A percentile compares a stretch with the other conserved stretches of the same genome.
Evolutionary conservation across 1,139 yeast species (phyloP).

Genomic region (Protomyces pachydermus): DNA sequence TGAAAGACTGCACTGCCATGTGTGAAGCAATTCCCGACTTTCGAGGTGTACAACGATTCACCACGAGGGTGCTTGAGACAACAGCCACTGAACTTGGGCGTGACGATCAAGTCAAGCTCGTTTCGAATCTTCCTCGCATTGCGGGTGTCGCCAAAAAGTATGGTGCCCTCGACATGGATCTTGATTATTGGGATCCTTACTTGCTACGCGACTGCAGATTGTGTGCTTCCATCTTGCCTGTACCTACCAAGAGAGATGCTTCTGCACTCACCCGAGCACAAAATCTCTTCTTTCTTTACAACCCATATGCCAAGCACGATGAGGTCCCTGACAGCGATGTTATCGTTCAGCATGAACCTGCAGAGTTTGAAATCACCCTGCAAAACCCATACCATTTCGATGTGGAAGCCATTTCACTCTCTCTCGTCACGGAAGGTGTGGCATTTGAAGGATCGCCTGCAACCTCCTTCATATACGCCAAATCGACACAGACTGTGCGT

Average conservation of each 20-base stretch:
- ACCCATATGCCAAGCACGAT: slow-evolving; percentile 41
- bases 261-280: background rate
- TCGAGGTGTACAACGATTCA: slow-evolving; percentile 47
- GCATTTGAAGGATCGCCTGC: slow-evolving; percentile 29
- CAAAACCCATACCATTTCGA: slow-evolving; percentile 83
- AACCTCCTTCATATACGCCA: slow-evolving; percentile 38
- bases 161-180: slow-evolving; percentile 37
- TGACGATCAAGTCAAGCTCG: slow-evolving; percentile 47
- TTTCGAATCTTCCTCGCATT: slow-evolving; percentile 37
- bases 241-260: background rate
- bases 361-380: slow-evolving; percentile 45
- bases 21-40: slow-evolving; percentile 52
- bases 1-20: slow-evolving; percentile 53
- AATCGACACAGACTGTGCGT: slow-evolving; percentile 36
- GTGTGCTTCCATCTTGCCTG: slow-evolving; percentile 18
- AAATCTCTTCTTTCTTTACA: slow-evolving; percentile 41
- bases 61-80: slow-evolving; percentile 48
- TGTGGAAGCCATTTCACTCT: slow-evolving; percentile 55
- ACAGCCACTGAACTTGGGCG: slow-evolving; percentile 47
- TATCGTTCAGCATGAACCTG: slow-evolving; percentile 32
- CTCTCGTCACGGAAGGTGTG: slow-evolving; percentile 31
- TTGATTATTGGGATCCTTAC: slow-evolving; percentile 66
- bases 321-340: slow-evolving; percentile 7
- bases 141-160: slow-evolving; percentile 36
- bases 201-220: slow-evolving; percentile 50